phyloP scores from a whole-genome alignment of 2,329 filamentous ascomycete genomes.

The Stromatinia cepivora region DNA sequence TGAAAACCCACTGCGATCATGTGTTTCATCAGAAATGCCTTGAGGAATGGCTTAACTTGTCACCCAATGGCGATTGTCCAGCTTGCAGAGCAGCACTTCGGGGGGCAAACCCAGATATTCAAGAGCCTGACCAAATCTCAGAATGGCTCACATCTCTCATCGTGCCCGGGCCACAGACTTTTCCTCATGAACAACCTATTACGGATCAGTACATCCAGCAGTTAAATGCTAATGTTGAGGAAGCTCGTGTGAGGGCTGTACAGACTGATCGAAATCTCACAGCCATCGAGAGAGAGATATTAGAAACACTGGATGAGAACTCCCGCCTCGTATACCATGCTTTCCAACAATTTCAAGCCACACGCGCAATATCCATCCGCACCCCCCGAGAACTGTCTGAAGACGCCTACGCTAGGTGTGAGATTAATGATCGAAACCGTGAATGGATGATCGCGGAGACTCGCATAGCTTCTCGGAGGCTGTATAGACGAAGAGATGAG shows the following conservation, averaged over 20 bases:
- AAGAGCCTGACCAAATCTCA: not conserved
- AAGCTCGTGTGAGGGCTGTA: not conserved
- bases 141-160: not conserved
- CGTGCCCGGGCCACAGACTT: fast-evolving
- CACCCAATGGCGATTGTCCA: not conserved
- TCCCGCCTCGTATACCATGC: not conserved
- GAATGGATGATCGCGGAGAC: too few species aligned
- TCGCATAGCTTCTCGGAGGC: too few species aligned
- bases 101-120: too few species aligned
- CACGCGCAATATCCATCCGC: not conserved
- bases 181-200: not conserved
- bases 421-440: too few species aligned
- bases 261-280: not conserved
- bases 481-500: too few species aligned
- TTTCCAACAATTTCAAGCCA: not conserved
- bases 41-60: not conserved
- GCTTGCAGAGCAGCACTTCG: not conserved
- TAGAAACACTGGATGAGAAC: too few species aligned
- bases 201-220: not conserved
- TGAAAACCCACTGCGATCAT: not conserved
- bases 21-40: not conserved
- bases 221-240: not conserved
- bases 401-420: not conserved
- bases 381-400: not conserved
- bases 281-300: not conserved